Evolutionary conservation across 352 stramenopile species (phyloP), one percentile per base, ranked within the genome.

Genomic region (Thalassiosira livingstoniorum): DNA sequence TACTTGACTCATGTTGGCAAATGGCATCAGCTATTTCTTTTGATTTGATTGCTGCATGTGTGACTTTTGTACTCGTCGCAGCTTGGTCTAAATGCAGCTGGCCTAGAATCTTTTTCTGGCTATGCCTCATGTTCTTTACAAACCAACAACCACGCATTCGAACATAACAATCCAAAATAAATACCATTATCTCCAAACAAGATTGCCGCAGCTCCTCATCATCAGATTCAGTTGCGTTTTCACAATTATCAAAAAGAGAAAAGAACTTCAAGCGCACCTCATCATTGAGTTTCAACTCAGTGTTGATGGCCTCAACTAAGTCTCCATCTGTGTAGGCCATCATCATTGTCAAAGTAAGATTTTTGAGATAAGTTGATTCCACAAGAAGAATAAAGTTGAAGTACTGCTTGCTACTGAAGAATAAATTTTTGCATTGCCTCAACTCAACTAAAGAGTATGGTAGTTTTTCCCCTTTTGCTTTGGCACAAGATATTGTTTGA

Each of bases 291-390:
- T 63, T 65, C 23, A 58, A 75, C 35, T 32, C 11, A 27, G 5
- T 7, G 27, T 80, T 54, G 27, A 80, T 80, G 18, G 34, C 65
- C 21, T 71, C 21, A 51, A 73, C 51, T 13, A 80, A 43, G 42
- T 75, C 45, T 13, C 72, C 72, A 74, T 75, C 31, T 31, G 29
- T 65, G 62, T 75, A 80, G 29, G 72, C 72, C 32, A 80, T 58
- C 72, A 80, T 80, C 72, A 80, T 80, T 39, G 74, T 57, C 32
- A 80, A 45, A n/a, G 62, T 66, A 13, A 80, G 62, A 57, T 80
- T 80, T 27, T 37, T 35, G n/a, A 80, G 11, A 43, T 65, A 80
- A 39, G 71, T 75, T 34, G 42, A 75, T 51, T 80, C 72, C 27
- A 80, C 42, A 2, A 80, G 23, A 58, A 32, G 57, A 34, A 80